A percentile compares a stretch with the other conserved stretches of the same genome.
These are phyloP conservation scores for Fusarium sp. DNA, from an alignment of 2,329 filamentous ascomycete species.

Conservation along the genomic window DNA sequence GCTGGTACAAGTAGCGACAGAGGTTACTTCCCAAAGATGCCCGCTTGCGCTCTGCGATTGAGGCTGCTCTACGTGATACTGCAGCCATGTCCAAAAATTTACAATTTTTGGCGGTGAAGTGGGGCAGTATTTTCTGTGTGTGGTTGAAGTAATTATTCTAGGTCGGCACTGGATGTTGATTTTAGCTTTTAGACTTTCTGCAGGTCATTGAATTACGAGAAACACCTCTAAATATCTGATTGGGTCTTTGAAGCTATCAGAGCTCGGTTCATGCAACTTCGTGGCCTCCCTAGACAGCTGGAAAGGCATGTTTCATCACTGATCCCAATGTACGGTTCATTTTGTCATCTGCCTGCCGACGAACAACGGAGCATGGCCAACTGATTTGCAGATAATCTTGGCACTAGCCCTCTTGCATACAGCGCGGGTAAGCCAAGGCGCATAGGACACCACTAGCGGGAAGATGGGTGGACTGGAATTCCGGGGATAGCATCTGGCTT, in stretches of 20 bases:
- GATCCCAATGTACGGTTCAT: background rate
- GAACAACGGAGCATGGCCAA: background rate
- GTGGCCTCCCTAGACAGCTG: background rate
- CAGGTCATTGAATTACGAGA: background rate
- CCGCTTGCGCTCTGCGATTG: constrained; percentile 31
- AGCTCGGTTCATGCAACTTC: rapidly evolving
- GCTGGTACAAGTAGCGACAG: background rate
- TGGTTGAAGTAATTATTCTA: constrained; percentile 1
- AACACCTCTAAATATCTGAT: background rate
- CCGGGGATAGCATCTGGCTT: background rate
- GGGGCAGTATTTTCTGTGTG: constrained; percentile 17
- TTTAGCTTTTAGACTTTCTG: background rate
- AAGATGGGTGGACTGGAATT: background rate
- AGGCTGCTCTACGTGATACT: constrained; percentile 34
- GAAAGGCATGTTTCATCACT: background rate
- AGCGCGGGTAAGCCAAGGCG: constrained; percentile 9
- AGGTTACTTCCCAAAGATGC: constrained; percentile 18
- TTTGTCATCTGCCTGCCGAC: background rate
- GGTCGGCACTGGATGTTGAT: background rate
- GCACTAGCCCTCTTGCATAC: background rate
- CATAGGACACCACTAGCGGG: background rate
- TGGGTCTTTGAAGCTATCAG: background rate
- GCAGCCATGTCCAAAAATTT: constrained; percentile 40
- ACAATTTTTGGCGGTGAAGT: constrained; percentile 48
- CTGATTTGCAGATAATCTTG: constrained; percentile 15